Conservation (phyloP, 352 stramenopile genomes). For the Thalassiosira hispida region DNA sequence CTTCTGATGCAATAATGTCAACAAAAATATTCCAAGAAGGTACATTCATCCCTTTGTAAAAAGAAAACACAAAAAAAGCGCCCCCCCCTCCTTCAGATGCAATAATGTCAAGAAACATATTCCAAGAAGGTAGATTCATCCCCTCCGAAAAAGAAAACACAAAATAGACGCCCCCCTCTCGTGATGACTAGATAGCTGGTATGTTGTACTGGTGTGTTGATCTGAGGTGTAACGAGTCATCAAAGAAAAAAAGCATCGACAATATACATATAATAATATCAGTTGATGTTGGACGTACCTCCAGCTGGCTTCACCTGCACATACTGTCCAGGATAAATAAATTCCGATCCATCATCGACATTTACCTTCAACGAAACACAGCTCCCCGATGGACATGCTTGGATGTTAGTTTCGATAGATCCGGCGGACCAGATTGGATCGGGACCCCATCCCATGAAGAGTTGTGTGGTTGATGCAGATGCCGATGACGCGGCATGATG, state of each 20-base stretch:
- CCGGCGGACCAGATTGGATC: constrained; percentile 70
- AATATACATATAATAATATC: background rate
- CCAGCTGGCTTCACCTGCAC: constrained; percentile 65
- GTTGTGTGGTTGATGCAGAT: constrained; percentile 4
- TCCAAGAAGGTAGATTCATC: too few relatives aligned
- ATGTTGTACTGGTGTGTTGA: too few relatives aligned
- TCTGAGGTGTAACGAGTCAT: background rate
- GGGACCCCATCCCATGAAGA: constrained; percentile 81
- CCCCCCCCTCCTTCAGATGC: too few relatives aligned
- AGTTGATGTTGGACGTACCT: constrained; percentile 31
- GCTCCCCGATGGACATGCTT: constrained; percentile 66
- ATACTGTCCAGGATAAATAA: constrained; percentile 78
- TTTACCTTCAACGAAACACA: constrained; percentile 63
- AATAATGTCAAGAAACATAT: too few relatives aligned
- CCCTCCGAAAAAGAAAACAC: too few relatives aligned
- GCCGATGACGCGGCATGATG: too few relatives aligned
- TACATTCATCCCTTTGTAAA: too few relatives aligned
- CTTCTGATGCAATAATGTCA: too few relatives aligned
- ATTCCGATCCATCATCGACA: constrained; percentile 65
- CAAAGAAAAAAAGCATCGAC: background rate
- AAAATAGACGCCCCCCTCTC: too few relatives aligned
- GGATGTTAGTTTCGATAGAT: constrained; percentile 43
- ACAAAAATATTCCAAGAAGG: too few relatives aligned
- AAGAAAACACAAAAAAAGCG: too few relatives aligned
- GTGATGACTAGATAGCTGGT: too few relatives aligned